These are phyloP conservation scores for Syncephalis fuscata DNA, from an alignment of 371 early-diverging fungal species.

Conservation along the genomic window DNA sequence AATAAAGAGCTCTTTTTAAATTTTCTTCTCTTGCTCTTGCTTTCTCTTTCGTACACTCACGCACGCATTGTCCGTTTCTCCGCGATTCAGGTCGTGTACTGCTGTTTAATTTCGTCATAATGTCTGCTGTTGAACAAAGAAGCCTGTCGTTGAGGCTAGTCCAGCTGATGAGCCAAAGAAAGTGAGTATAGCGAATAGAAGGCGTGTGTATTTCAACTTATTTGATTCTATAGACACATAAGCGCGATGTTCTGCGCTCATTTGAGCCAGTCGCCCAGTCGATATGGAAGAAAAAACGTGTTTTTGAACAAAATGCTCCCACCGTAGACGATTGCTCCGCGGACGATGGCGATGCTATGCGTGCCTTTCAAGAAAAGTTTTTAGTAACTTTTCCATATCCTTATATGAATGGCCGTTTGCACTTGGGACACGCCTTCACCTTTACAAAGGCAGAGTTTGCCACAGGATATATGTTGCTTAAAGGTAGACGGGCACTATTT, in stretches of 20 bases:
- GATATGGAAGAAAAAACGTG: conserved; percentile 59
- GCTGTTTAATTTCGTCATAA: too few relatives aligned
- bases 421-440: conserved; percentile 98
- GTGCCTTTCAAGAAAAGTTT: conserved; percentile 35
- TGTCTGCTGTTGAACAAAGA: too few relatives aligned
- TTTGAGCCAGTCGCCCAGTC: conserved; percentile 64
- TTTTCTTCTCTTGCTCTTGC: too few relatives aligned
- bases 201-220: too few relatives aligned
- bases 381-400: conserved; percentile 98
- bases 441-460: conserved; percentile 97
- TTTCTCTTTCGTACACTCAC: too few relatives aligned
- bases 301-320: conserved; percentile 82
- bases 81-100: too few relatives aligned
- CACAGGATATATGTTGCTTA: conserved; percentile 81
- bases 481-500: conserved; percentile 91
- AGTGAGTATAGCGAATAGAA: too few relatives aligned
- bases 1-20: too few relatives aligned
- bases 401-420: conserved; percentile 99
- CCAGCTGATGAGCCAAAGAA: too few relatives aligned
- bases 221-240: conserved; percentile 32
- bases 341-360: conserved; percentile 16
- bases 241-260: conserved; percentile 66
- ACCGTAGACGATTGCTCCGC: conserved; percentile 30
- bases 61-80: too few relatives aligned
- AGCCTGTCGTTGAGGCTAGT: too few relatives aligned